These are phyloP conservation scores for Neurospora cerealis DNA, from an alignment of 495 filamentous ascomycete genomes.

Conservation along the genomic window DNA sequence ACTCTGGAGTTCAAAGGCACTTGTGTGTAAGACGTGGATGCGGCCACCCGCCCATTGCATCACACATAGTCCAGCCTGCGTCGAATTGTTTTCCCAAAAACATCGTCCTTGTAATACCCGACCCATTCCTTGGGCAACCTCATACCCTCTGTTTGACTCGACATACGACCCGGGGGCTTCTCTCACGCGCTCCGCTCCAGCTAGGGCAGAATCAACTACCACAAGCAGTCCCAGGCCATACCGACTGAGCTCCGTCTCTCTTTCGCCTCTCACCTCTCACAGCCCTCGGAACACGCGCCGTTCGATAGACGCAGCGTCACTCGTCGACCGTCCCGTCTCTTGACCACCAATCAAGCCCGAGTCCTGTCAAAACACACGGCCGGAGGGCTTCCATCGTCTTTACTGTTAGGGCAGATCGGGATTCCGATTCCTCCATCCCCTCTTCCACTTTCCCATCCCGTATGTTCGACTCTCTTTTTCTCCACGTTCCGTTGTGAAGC, in stretches of 20 bases:
- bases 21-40: conserved; percentile 1
- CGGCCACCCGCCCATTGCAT: conserved; percentile 16
- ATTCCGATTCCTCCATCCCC: not conserved
- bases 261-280: not conserved
- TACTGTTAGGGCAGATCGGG: not conserved
- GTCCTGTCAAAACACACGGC: not conserved
- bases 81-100: not conserved
- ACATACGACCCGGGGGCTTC: not conserved
- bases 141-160: not conserved
- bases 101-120: not conserved
- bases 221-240: too few species aligned
- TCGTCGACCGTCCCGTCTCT: not conserved
- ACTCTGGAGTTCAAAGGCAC: not conserved
- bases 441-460: not conserved
- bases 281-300: not conserved
- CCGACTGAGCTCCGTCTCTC: not conserved
- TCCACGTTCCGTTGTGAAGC: not conserved
- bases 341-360: not conserved
- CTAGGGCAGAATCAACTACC: not conserved
- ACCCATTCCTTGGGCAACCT: not conserved
- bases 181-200: not conserved
- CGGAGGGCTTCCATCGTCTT: not conserved
- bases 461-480: not conserved
- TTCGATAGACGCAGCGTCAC: not conserved
- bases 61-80: conserved; percentile 1